A percentile compares a stretch with the other conserved stretches of the same genome.
Evolutionary conservation across 768 basidiomycete genomes (phyloP).

Genomic region (Tulasnella sp.): DNA sequence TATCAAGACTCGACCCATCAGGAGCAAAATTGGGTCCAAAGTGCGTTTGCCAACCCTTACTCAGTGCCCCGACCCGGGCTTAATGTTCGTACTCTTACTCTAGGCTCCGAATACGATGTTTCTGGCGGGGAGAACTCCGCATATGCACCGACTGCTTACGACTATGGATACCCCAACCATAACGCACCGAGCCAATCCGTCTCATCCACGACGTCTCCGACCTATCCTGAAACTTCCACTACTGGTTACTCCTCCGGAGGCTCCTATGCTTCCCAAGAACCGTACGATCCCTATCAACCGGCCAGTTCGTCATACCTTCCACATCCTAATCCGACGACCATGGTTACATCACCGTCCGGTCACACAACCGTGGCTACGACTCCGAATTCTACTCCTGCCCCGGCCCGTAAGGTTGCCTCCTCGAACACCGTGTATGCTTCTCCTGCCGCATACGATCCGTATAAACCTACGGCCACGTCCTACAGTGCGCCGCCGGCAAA

Average conservation of each 20-base stretch:
- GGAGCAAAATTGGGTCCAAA: conserved; percentile 6
- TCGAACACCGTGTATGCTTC: conserved; percentile 20
- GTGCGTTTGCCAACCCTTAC: background rate
- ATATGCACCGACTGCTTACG: conserved; percentile 15
- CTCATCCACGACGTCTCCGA: background rate
- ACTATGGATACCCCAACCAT: conserved; percentile 7
- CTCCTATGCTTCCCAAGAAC: conserved; percentile 17
- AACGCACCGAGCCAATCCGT: conserved; percentile 1
- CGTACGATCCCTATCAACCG: conserved; percentile 25
- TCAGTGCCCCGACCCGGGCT: background rate
- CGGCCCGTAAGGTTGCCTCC: background rate
- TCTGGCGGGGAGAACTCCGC: background rate
- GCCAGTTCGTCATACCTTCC: conserved; percentile 1
- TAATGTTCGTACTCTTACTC: background rate
- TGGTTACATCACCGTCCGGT: conserved; percentile 1
- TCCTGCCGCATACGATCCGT: conserved; percentile 24
- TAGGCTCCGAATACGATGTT: background rate
- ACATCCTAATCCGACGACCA: background rate
- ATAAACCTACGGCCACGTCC: conserved; percentile 20
- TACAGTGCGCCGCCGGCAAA: background rate
- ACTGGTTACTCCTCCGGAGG: conserved; percentile 24
- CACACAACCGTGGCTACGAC: background rate
- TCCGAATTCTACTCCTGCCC: background rate
- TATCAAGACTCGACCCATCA: conserved; percentile 17
- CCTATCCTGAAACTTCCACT: conserved; percentile 29